Base-by-base conservation (phyloP, 1,284 basidiomycete species). In the Cryptococcus deneoformans region DNA sequence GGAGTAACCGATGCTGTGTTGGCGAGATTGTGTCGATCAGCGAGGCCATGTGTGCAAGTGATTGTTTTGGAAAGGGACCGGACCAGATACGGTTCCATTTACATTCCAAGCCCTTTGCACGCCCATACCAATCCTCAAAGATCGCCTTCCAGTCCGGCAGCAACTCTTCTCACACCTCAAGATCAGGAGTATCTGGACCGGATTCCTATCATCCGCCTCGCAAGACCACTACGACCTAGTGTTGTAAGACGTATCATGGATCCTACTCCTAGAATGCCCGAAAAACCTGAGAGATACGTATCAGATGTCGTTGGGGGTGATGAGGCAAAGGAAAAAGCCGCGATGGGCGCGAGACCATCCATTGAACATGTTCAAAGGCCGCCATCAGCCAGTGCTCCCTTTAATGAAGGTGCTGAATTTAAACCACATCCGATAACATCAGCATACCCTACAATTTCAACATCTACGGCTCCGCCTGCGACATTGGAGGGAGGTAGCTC, bases 171-270 rank as follows among this genome's bases (percentile, higher is more conserved):
- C 5, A 49, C 53, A 3, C 46, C 20, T 12, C 29, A 42, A 37
- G 38, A 39, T 3, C 10, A 36, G 5, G 53, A 58, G 24, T 58
- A 53, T 43, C 54, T 61, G 5, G 38, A 36, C 16, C 50, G 53
- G 1, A 48, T 58, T 40, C 53, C 53, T 1, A 60, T 51, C 24
- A 58, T 47, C 6, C 37, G 48, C 35, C 46, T 63, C 11, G 37
- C 52, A n/a, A 38, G 54, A 29, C 56, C 58, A 34, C 46, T 71
- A 64, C 67, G 68, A 53, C 71, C 68, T 2, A 65, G 64, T n/a
- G 64, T 67, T 4, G 62, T 74, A 45, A 60, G 58, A 12, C 39
- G 54, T 1, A 53, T 60, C 36, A 60, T 58, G 52, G 40, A 47
- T 16, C 56, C 57, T 29, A 39, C 46, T 10, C 6, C 36, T 5